Evolutionary conservation across 78 protist genomes (phyloP).

Genomic region (Isochrysis galbana): DNA sequence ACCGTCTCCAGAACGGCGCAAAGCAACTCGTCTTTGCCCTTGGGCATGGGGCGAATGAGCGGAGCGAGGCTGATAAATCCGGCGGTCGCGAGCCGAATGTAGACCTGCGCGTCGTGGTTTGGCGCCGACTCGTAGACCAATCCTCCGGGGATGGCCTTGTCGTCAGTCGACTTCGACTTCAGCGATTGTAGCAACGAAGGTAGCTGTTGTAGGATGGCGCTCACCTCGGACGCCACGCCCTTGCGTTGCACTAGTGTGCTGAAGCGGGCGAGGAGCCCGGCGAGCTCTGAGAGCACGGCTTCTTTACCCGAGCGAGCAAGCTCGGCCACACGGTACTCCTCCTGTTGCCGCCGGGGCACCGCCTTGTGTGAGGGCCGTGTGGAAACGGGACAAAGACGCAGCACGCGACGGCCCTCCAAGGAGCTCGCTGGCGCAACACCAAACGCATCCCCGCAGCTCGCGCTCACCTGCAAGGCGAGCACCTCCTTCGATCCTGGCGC

Average conservation of each 20-base stretch:
- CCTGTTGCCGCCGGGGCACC: neutral
- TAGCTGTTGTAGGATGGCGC: neutral
- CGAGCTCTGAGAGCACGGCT: neutral
- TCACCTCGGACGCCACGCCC: neutral
- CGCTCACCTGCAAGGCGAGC: no score
- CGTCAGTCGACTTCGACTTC: neutral
- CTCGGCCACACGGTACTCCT: constrained; percentile 19
- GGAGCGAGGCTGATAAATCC: neutral
- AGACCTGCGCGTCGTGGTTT: constrained; percentile 18
- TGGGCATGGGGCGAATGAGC: neutral
- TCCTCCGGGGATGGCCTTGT: neutral
- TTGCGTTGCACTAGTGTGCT: neutral
- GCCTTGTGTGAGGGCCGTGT: neutral
- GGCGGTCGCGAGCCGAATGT: neutral
- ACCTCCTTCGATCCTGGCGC: neutral
- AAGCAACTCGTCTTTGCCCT: neutral
- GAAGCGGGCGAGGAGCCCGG: neutral
- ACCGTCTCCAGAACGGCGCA: neutral
- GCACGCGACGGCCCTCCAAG: no score
- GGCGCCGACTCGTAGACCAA: neutral
- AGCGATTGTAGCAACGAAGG: neutral
- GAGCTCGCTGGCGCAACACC: no score
- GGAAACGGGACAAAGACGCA: neutral
- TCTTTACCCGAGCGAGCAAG: neutral
- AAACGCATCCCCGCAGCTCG: no score